These are phyloP conservation scores for Amaranthus cruentus DNA, from an alignment of 148 eudicot species.

Conservation along the genomic window DNA sequence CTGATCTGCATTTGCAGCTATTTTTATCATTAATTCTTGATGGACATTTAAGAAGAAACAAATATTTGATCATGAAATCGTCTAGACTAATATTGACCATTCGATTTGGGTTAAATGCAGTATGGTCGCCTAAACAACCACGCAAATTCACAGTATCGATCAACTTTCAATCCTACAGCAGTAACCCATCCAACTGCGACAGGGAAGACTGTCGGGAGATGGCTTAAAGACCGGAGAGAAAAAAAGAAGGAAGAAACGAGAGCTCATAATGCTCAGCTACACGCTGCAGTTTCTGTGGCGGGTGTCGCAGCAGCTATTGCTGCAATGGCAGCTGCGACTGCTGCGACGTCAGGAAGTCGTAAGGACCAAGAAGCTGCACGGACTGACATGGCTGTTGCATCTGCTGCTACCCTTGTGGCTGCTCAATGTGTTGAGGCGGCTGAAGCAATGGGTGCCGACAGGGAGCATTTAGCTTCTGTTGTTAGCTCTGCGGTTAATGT, in stretches of 20 bases:
- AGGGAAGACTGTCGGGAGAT: conserved; percentile 93
- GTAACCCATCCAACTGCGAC: conserved; percentile 29
- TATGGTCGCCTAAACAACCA: conserved; percentile 55
- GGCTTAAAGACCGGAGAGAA: conserved; percentile 86
- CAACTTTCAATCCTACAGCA: conserved; percentile 18
- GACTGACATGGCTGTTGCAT: conserved; percentile 89
- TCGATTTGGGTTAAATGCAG: conserved; percentile 34
- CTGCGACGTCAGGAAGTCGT: conserved; percentile 53
- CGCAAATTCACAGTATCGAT: conserved; percentile 44
- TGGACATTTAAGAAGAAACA: not conserved
- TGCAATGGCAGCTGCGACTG: conserved; percentile 89
- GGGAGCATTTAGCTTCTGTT: conserved; percentile 69
- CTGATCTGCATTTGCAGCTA: conserved; percentile 6
- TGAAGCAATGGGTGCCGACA: conserved; percentile 89
- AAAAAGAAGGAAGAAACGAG: conserved; percentile 89
- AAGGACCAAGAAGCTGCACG: conserved; percentile 71
- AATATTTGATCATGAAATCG: not conserved
- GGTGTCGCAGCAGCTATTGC: conserved; percentile 97
- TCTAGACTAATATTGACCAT: not conserved
- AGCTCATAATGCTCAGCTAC: conserved; percentile 85
- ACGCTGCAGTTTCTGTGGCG: conserved; percentile 88
- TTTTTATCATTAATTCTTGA: not conserved
- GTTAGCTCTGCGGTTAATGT: conserved; percentile 94
- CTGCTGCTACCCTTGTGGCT: conserved; percentile 92
- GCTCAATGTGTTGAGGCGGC: conserved; percentile 97